Percentiles rank a stretch among this genome's conserved stretches.
Conservation (phyloP, 176 grass and related monocot species). For the Zea mays region DNA sequence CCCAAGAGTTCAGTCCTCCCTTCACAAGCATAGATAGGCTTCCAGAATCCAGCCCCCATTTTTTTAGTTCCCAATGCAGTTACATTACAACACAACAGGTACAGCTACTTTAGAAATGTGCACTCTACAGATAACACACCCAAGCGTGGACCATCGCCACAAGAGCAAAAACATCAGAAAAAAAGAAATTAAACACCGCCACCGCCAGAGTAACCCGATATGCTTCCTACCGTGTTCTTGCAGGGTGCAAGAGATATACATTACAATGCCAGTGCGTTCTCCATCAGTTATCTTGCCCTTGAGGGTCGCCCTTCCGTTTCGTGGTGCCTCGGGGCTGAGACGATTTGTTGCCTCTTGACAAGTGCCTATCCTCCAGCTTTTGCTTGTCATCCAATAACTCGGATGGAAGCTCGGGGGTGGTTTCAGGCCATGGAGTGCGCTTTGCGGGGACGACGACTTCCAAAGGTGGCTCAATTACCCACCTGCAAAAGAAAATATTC, state of each 20-base stretch:
- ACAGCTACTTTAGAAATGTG: conserved; percentile 25
- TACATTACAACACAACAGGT: conserved; percentile 46
- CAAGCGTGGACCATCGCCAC: conserved; percentile 16
- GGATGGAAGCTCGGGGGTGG: conserved; percentile 38
- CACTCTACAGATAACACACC: conserved; percentile 32
- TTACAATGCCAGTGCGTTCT: conserved; percentile 32
- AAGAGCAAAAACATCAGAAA: conserved; percentile 37
- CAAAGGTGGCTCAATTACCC: conserved; percentile 87
- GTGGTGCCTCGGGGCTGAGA: conserved; percentile 54
- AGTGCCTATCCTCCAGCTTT: conserved; percentile 49
- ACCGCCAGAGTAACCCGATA: conserved; percentile 33
- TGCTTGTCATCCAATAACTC: conserved; percentile 44
- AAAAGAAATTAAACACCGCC: conserved; percentile 36
- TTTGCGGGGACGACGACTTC: conserved; percentile 75
- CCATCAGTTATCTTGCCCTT: conserved; percentile 51
- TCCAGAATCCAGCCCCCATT: conserved; percentile 26
- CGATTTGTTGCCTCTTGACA: conserved; percentile 57
- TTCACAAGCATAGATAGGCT: neutral
- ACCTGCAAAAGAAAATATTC: conserved; percentile 46
- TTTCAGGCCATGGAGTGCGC: conserved; percentile 85
- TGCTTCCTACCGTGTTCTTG: conserved; percentile 40
- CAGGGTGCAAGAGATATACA: conserved; percentile 45
- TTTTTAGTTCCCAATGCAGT: neutral
- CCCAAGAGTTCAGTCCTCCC: neutral
- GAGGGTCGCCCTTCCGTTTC: conserved; percentile 63